These are phyloP conservation scores for Coemansia sp. DNA, from an alignment of 192 early-diverging fungal genomes.

Conservation along the genomic window DNA sequence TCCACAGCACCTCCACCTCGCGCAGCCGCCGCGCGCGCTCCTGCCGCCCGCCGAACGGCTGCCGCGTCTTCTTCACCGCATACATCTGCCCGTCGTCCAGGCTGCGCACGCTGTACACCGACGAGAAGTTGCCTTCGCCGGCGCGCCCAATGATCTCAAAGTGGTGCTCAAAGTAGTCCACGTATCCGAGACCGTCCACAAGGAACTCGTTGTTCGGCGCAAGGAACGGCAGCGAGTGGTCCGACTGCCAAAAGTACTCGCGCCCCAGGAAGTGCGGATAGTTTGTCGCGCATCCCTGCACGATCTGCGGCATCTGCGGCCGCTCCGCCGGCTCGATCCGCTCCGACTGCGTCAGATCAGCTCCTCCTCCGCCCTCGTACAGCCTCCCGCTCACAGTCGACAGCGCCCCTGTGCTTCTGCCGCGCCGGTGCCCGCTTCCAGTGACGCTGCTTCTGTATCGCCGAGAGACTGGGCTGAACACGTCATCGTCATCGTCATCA, in stretches of 20 bases:
- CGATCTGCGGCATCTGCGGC: slow-evolving; percentile 52
- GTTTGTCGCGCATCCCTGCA: slow-evolving; percentile 49
- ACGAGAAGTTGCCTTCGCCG: slow-evolving; percentile 82
- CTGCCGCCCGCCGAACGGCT: slow-evolving; percentile 64
- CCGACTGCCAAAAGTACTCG: slow-evolving; percentile 34
- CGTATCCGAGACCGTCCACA: slow-evolving; percentile 38
- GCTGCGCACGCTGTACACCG: slow-evolving; percentile 75
- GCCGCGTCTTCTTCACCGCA: slow-evolving; percentile 81
- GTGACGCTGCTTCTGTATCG: not conserved
- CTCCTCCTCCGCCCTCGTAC: slow-evolving; percentile 6
- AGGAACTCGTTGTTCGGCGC: slow-evolving; percentile 32
- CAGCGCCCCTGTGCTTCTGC: not conserved
- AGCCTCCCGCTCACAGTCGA: slow-evolving; percentile 2
- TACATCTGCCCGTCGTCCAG: slow-evolving; percentile 62
- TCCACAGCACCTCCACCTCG: slow-evolving; percentile 82
- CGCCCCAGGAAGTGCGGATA: slow-evolving; percentile 50
- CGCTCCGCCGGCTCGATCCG: slow-evolving; percentile 34
- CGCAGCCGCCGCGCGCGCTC: slow-evolving; percentile 72
- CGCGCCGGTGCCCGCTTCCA: slow-evolving; percentile 2
- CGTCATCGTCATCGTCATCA: slow-evolving; percentile 34
- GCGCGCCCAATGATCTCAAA: slow-evolving; percentile 65
- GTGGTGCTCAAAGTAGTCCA: slow-evolving; percentile 70
- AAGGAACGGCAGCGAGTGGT: slow-evolving; percentile 39
- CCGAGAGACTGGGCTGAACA: slow-evolving; percentile 19
- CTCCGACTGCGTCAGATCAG: slow-evolving; percentile 21